Evolutionary conservation across 2,329 filamentous ascomycete genomes (phyloP).

Genomic region (Sclerotinia glacialis): DNA sequence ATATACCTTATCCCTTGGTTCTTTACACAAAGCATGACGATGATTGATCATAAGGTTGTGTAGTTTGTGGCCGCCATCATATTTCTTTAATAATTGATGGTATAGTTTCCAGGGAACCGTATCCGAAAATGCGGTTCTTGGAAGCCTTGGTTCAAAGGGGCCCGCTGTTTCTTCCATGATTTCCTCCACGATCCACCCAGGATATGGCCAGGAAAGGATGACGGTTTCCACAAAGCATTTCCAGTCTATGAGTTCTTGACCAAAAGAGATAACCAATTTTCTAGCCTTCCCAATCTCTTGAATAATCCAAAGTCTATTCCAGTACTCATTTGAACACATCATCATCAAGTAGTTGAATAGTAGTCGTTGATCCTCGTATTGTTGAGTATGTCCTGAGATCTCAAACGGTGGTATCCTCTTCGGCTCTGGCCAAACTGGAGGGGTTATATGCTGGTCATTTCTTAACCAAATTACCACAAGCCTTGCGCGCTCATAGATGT

Average conservation of each 20-base stretch:
- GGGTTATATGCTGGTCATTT: neutral
- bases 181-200: neutral
- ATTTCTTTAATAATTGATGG: slow-evolving; percentile 25
- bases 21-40: slow-evolving; percentile 33
- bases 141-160: neutral
- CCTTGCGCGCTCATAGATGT: slow-evolving; percentile 21
- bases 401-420: neutral
- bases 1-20: slow-evolving; percentile 39
- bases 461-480: slow-evolving; percentile 24
- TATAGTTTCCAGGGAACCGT: slow-evolving; percentile 29
- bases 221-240: slow-evolving; percentile 6
- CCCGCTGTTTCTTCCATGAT: neutral
- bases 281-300: slow-evolving; percentile 37
- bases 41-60: slow-evolving; percentile 33
- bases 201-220: neutral
- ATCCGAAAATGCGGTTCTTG: neutral
- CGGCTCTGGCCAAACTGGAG: neutral
- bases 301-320: slow-evolving; percentile 34
- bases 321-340: slow-evolving; percentile 29
- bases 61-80: slow-evolving; percentile 26
- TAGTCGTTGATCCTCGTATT: neutral
- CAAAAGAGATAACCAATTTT: slow-evolving; percentile 33
- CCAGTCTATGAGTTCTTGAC: slow-evolving; percentile 22
- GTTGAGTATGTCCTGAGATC: neutral
- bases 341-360: neutral